Percentiles rank a stretch among this genome's conserved stretches.
phyloP scores from a whole-genome alignment of 306 rosid genomes.

The Cotoneaster glaucophyllus region DNA sequence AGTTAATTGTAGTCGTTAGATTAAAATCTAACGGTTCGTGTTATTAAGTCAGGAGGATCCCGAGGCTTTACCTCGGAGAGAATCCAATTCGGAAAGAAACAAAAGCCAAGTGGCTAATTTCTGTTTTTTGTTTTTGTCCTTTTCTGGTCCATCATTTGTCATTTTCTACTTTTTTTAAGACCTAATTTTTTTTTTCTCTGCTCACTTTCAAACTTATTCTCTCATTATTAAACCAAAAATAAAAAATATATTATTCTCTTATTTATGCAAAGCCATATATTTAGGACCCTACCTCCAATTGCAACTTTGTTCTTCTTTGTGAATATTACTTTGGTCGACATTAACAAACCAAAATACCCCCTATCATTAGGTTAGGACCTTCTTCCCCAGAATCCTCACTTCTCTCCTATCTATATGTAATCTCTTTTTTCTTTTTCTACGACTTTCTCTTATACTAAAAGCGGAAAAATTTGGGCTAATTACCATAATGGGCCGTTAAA shows the following conservation, averaged over 20 bases:
- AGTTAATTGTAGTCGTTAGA: too few relatives aligned
- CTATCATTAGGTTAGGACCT: background rate
- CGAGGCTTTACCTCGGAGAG: too few relatives aligned
- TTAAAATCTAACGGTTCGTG: too few relatives aligned
- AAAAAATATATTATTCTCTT: background rate
- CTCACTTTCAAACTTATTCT: background rate
- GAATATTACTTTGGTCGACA: background rate
- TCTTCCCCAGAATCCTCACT: background rate
- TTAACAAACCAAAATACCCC: background rate
- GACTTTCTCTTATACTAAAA: too few relatives aligned
- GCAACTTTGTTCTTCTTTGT: background rate
- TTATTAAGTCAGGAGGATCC: too few relatives aligned
- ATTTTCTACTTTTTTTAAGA: background rate
- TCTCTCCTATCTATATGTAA: background rate
- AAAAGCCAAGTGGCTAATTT: background rate
- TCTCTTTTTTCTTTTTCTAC: background rate
- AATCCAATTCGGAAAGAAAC: too few relatives aligned
- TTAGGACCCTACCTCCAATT: background rate
- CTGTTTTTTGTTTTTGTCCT: background rate
- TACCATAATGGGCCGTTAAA: too few relatives aligned
- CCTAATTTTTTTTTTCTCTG: background rate
- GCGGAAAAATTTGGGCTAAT: too few relatives aligned
- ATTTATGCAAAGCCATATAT: background rate
- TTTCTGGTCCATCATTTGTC: background rate
- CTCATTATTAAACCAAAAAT: background rate